A percentile compares a stretch with the other conserved stretches of the same genome.
phyloP scores from a whole-genome alignment of 1,284 basidiomycete genomes.

The Leccinum olivaceoglutinosum region DNA sequence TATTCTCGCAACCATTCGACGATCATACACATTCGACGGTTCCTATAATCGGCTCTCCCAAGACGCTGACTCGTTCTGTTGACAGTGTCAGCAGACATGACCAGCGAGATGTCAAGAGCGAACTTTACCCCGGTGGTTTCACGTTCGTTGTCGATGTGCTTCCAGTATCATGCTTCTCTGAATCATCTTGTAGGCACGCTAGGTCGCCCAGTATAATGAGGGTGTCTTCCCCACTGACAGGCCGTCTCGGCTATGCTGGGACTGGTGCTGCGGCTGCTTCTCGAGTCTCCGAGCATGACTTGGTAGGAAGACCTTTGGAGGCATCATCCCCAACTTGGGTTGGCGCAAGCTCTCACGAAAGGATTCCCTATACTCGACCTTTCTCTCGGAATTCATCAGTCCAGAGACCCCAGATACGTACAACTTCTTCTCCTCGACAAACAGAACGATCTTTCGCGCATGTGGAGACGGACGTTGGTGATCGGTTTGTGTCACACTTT shows the following conservation, averaged over 20 bases:
- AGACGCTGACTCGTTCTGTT: neutral
- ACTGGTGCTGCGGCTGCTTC: neutral
- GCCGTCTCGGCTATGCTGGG: constrained; percentile 2
- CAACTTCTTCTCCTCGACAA: neutral
- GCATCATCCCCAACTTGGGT: neutral
- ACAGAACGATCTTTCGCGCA: neutral
- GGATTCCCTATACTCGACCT: constrained; percentile 9
- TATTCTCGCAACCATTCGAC: constrained; percentile 13
- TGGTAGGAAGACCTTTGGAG: neutral
- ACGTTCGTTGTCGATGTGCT: constrained; percentile 12
- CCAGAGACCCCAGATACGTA: neutral
- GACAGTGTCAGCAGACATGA: neutral
- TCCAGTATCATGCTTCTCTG: neutral
- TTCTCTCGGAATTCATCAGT: neutral
- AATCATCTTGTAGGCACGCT: constrained; percentile 9
- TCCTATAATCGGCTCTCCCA: neutral
- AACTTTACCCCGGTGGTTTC: neutral
- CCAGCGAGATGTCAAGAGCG: constrained; percentile 5
- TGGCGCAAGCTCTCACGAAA: constrained; percentile 11
- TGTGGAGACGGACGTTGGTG: neutral
- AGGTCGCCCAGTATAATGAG: constrained; percentile 1
- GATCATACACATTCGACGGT: neutral
- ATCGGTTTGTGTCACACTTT: constrained; percentile 14
- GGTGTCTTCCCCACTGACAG: constrained; percentile 14
- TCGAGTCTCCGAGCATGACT: neutral